Evolutionary conservation across 2,329 filamentous ascomycete genomes (phyloP), one percentile per base, ranked within the genome.

Genomic region (Sporothrix humicola): DNA sequence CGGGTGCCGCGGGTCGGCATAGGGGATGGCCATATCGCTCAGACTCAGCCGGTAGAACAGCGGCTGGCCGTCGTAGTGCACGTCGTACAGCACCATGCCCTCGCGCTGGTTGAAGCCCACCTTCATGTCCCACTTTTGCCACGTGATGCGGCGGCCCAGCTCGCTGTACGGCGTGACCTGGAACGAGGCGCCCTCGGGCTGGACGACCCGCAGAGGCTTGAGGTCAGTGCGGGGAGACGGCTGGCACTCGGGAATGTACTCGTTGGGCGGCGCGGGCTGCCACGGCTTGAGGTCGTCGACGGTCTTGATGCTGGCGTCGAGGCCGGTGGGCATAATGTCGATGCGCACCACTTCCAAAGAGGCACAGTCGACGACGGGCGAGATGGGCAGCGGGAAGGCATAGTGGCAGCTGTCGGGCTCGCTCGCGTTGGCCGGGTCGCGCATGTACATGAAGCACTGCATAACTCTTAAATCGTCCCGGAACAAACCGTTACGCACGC

Each of bases 101-200:
- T 94, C 92, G 1, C 92, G 85, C 65, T 88, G 86, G 79, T 91
- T 93, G 83, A 92, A 93, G 54, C 88, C 87, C 3, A 94, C 85
- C 12, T 91, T 84, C 82, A 94, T 90, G 1, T 87, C 84, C 91
- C 91, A 93, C 77, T 91, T 90, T 79, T 91, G 88, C 89, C 89
- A 91, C 73, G 85, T 81, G 9, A 89, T 77, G 17, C 82, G 80
- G 52, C 83, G 83, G 77, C 87, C 82, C 73, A 74, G 26, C 42
- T 63, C 73, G 46, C 59, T 52, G 52, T 68, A 72, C 13, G 75
- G 37, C 46, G 87, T 74, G 12, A 92, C 85, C 0, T 81, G 83
- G 81, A 94, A 77, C 13, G 76, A 77, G 17, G 76, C 73, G 17
- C 76, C 76, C 58, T 77, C 76, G 48, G 76, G 76, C 73, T 77